These are phyloP conservation scores for Comarum palustre DNA, from an alignment of 306 rosid genomes.

Conservation along the genomic window DNA sequence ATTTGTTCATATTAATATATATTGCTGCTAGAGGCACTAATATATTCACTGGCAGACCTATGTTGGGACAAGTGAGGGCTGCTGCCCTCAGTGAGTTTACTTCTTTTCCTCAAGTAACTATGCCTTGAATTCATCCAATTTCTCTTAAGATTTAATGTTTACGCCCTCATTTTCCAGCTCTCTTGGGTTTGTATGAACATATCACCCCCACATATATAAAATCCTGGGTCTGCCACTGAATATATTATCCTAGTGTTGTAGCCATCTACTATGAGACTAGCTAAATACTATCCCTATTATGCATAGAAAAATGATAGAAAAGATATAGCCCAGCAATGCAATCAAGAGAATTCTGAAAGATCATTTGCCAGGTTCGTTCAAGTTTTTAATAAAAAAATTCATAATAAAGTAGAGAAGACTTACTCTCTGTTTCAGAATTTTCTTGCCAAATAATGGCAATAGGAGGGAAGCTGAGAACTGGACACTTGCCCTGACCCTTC, in stretches of 20 bases:
- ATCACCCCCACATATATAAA: too few relatives aligned
- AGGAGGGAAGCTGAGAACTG: constrained; percentile 62
- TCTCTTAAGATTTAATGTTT: too few relatives aligned
- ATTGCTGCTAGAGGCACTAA: not conserved
- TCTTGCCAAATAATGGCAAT: constrained; percentile 63
- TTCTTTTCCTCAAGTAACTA: too few relatives aligned
- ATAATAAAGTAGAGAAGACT: constrained; percentile 30
- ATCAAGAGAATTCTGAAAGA: constrained; percentile 1
- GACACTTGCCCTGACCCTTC: constrained; percentile 66
- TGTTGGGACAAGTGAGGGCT: too few relatives aligned
- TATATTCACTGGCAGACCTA: not conserved
- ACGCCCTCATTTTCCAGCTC: too few relatives aligned
- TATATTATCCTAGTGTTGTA: not conserved
- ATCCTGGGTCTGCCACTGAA: too few relatives aligned
- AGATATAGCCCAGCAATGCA: not conserved
- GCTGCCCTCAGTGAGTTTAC: too few relatives aligned
- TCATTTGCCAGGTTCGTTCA: not conserved
- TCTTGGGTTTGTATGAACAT: too few relatives aligned
- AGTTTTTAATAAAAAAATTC: not conserved
- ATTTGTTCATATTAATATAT: not conserved
- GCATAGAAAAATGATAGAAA: not conserved
- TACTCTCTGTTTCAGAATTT: constrained; percentile 80
- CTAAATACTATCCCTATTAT: not conserved
- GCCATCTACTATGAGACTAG: not conserved
- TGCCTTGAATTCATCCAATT: too few relatives aligned